These are phyloP conservation scores for Mucor velutinosus DNA, from an alignment of 371 early-diverging fungal genomes.

Conservation along the genomic window DNA sequence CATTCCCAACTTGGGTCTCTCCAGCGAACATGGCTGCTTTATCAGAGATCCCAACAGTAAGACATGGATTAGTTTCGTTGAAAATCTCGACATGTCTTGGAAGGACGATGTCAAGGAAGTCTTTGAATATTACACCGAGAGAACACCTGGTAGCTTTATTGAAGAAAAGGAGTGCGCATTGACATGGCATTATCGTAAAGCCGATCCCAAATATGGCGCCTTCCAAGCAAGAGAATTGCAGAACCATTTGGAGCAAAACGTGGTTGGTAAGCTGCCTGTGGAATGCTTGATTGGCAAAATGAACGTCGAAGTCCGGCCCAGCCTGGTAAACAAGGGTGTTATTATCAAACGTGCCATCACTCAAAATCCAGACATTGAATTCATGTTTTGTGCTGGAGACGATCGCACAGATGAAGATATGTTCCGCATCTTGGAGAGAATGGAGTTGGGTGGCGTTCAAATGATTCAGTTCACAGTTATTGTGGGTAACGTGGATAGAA, in stretches of 20 bases:
- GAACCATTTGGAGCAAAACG: constrained; percentile 81
- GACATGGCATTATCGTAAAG: constrained; percentile 88
- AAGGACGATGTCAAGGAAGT: constrained; percentile 77
- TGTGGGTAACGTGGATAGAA: constrained; percentile 75
- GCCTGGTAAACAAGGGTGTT: constrained; percentile 80
- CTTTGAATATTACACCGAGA: constrained; percentile 83
- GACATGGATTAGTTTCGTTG: constrained; percentile 73
- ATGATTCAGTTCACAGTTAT: constrained; percentile 58
- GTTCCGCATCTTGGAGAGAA: constrained; percentile 66
- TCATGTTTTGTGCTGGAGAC: constrained; percentile 91
- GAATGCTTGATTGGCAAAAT: constrained; percentile 92
- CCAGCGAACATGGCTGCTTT: constrained; percentile 70
- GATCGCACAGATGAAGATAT: constrained; percentile 98
- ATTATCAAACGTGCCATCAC: constrained; percentile 79
- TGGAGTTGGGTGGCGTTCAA: constrained; percentile 16
- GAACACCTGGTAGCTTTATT: constrained; percentile 79
- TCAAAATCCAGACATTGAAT: constrained; percentile 66
- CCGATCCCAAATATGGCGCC: constrained; percentile 71
- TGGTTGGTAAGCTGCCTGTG: constrained; percentile 80
- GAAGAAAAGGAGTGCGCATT: constrained; percentile 78
- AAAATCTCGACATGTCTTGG: constrained; percentile 79
- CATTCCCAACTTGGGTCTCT: constrained; percentile 75
- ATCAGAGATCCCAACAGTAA: constrained; percentile 50
- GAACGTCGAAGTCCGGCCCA: constrained; percentile 87
- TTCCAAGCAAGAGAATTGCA: constrained; percentile 88